A percentile compares a stretch with the other conserved stretches of the same genome.
These are phyloP conservation scores for Crithidia thermophila DNA, from an alignment of 208 protist genomes.

Conservation along the genomic window DNA sequence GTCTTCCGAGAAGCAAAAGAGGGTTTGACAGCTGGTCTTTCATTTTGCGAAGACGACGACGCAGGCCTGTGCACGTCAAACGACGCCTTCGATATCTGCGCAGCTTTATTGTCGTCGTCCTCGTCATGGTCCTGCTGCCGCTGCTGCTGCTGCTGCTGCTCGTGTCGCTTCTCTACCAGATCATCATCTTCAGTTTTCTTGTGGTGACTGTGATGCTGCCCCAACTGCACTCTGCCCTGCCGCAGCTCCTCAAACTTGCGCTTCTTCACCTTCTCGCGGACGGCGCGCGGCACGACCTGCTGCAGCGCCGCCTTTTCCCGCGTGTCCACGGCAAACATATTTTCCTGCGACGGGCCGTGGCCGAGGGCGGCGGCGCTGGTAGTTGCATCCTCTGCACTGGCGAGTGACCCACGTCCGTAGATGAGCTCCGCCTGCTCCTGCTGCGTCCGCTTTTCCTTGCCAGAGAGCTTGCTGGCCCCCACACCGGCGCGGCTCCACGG, in stretches of 20 bases:
- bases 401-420: slow-evolving; percentile 45
- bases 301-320: slow-evolving; percentile 53
- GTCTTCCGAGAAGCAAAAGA: no score
- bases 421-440: slow-evolving; percentile 63
- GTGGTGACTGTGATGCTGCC: not conserved
- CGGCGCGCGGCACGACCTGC: slow-evolving; percentile 51
- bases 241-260: slow-evolving; percentile 15
- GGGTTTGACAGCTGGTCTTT: no score
- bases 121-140: no score
- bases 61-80: no score
- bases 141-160: not conserved
- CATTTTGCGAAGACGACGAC: no score
- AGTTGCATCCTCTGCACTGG: slow-evolving; percentile 1
- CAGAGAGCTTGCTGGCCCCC: slow-evolving; percentile 45
- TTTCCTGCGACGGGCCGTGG: slow-evolving; percentile 13
- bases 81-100: no score
- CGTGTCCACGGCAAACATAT: slow-evolving; percentile 36
- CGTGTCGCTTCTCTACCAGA: not conserved
- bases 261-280: slow-evolving; percentile 32
- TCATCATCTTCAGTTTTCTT: not conserved
- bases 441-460: slow-evolving; percentile 61
- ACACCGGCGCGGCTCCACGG: slow-evolving; percentile 77
- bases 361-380: not conserved
- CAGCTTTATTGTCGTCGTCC: no score
- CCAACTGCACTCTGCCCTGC: slow-evolving; percentile 11